Percentiles rank a stretch among this genome's conserved stretches.
These are phyloP conservation scores for Casuarina glauca DNA, from an alignment of 306 rosid genomes.

Conservation along the genomic window DNA sequence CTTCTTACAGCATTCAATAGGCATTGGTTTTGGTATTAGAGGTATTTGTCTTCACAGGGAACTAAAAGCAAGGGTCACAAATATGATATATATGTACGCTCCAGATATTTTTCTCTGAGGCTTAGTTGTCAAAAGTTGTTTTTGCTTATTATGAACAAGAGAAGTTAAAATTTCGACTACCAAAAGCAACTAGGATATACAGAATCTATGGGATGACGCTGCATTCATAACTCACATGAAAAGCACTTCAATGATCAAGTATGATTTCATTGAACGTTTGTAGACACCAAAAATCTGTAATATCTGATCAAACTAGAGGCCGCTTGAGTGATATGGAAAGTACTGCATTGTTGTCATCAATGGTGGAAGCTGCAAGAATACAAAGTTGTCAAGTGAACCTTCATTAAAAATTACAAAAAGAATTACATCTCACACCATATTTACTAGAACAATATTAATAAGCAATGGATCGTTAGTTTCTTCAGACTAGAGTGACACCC, in stretches of 20 bases:
- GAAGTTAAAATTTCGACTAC: neutral
- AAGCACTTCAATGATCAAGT: conserved; percentile 1
- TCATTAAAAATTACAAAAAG: neutral
- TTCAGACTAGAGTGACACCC: neutral
- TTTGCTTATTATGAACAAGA: neutral
- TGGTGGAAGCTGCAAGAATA: conserved; percentile 1
- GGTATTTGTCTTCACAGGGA: neutral
- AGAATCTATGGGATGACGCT: neutral
- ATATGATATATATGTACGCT: neutral
- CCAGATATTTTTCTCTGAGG: neutral
- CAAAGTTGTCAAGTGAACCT: neutral
- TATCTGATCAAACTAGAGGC: neutral
- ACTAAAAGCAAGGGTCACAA: neutral
- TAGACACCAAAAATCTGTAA: neutral
- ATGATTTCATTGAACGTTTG: neutral
- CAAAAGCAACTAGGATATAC: neutral
- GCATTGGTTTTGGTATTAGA: neutral
- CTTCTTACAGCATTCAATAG: neutral
- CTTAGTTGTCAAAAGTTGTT: neutral
- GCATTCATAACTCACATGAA: conserved; percentile 6
- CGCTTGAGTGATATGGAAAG: neutral
- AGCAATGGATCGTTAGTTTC: neutral
- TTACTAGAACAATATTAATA: neutral
- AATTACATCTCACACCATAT: neutral
- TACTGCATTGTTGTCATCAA: neutral